A percentile compares a stretch with the other conserved stretches of the same genome.
Conservation (phyloP, 495 filamentous ascomycete genomes). For the Hyphodiscus hymeniophilus region DNA sequence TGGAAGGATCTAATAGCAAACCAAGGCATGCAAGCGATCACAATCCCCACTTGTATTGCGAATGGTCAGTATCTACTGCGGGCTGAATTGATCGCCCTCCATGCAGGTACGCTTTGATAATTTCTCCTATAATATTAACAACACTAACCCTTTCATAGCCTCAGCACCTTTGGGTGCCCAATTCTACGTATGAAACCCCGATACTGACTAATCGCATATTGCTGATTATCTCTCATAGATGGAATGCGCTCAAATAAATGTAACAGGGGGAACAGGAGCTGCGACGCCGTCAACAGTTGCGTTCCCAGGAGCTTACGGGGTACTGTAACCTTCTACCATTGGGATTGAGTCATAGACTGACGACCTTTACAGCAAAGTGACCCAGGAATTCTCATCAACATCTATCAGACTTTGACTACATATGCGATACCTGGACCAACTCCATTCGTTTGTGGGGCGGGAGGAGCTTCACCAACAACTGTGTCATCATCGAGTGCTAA, state of each 20-base stretch:
- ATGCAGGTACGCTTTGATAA: conserved; percentile 18
- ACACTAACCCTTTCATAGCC: conserved; percentile 19
- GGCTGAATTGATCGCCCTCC: conserved; percentile 44
- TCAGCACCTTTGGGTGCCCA: conserved; percentile 33
- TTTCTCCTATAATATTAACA: too few relatives aligned
- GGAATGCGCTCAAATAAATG: conserved; percentile 46
- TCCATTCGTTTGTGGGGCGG: not conserved
- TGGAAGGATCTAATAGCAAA: not conserved
- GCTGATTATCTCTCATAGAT: conserved; percentile 6
- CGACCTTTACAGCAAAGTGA: conserved; percentile 26
- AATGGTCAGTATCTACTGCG: conserved; percentile 43
- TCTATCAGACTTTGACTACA: conserved; percentile 36
- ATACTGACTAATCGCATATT: not conserved
- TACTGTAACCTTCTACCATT: not conserved
- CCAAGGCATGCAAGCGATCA: conserved; percentile 28
- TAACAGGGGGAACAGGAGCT: conserved; percentile 37
- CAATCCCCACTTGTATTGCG: conserved; percentile 36
- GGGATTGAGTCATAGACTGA: not conserved
- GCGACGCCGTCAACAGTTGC: conserved; percentile 38
- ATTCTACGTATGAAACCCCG: conserved; percentile 34
- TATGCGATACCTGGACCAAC: conserved; percentile 14
- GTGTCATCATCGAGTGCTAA: too few relatives aligned
- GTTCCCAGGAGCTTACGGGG: conserved; percentile 46
- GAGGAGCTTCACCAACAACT: not conserved
- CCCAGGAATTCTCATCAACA: conserved; percentile 45